A percentile compares a stretch with the other conserved stretches of the same genome.
phyloP scores from a whole-genome alignment of 176 grass and related monocot species.

The Carex myosuroides region DNA sequence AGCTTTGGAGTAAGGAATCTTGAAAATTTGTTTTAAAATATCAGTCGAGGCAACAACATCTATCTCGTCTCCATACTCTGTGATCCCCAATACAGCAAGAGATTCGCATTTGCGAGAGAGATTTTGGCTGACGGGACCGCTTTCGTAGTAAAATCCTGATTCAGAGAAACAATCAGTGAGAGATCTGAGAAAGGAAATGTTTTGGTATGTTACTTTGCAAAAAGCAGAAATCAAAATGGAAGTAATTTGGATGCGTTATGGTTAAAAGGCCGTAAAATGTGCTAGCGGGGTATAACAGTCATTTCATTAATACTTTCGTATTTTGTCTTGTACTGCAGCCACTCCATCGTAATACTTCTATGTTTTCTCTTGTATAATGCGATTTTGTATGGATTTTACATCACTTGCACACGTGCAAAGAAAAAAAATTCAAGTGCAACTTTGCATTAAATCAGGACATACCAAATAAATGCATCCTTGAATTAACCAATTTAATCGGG shows the following conservation, averaged over 20 bases:
- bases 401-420: not conserved
- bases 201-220: slow-evolving; percentile 8
- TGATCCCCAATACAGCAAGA: slow-evolving; percentile 76
- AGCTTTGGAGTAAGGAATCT: slow-evolving; percentile 91
- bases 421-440: not conserved
- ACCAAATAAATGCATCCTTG: not conserved
- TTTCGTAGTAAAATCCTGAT: slow-evolving; percentile 57
- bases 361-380: not conserved
- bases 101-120: slow-evolving; percentile 93
- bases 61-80: slow-evolving; percentile 84
- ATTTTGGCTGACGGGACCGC: slow-evolving; percentile 67
- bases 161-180: slow-evolving; percentile 13
- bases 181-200: slow-evolving; percentile 19
- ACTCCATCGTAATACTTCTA: not conserved
- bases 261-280: not conserved
- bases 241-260: slow-evolving; percentile 10
- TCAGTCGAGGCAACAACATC: slow-evolving; percentile 90
- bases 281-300: not conserved
- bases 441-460: not conserved
- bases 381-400: slow-evolving; percentile 3
- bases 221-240: not conserved
- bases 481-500: not conserved
- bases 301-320: not conserved
- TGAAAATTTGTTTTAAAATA: slow-evolving; percentile 98
- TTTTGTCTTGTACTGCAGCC: not conserved